Base-by-base conservation (phyloP, 306 rosid species). In the Spatholobus suberectus region DNA sequence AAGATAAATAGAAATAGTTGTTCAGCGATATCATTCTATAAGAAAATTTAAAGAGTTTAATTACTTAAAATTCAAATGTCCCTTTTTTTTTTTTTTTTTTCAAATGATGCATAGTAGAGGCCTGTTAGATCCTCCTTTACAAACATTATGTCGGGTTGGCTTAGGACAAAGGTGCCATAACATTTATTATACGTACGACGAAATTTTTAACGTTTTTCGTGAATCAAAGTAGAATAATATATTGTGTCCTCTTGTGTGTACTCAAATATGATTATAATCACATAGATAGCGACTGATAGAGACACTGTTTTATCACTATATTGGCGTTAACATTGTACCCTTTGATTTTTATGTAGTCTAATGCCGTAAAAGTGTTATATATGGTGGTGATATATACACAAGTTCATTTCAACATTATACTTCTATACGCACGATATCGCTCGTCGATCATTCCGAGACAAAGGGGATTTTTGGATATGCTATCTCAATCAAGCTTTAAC, bases 401-500 rank as follows among this genome's bases (percentile, higher is more conserved):
- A 18, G 17, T 69, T 69, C 20, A 38, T 46, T 68, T 67, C 32
- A 37, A 23, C 52, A 51, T n/a, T 49, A 63, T 65, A 66, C 82
- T 29, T 29, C 1, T 47, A 67, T 10, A 52, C 11, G 47, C 20
- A 35, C 75, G 26, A 80, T 57, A 34, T 70, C 46, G 21, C 26
- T 57, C 17, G n/a, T 38, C 5, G n/a, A 55, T 79, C 77, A 54
- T 68, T 79, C 49, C 29, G 76, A 51, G 58, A 54, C 70, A 79
- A 17, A 70, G 14, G 17, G 34, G 40, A 54, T 40, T 80, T 80
- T 43, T 51, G 65, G 75, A 47, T 41, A 69, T 76, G 29, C 59
- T 26, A 43, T 85, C 84, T 65, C 81, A 46, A 58, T 85, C 82
- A 75, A 67, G 32, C 84, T 79, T 79, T 79, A 43, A 8, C 57